These are phyloP conservation scores for Phellinidium pouzarii DNA, from an alignment of 1,284 basidiomycete species.

Conservation along the genomic window DNA sequence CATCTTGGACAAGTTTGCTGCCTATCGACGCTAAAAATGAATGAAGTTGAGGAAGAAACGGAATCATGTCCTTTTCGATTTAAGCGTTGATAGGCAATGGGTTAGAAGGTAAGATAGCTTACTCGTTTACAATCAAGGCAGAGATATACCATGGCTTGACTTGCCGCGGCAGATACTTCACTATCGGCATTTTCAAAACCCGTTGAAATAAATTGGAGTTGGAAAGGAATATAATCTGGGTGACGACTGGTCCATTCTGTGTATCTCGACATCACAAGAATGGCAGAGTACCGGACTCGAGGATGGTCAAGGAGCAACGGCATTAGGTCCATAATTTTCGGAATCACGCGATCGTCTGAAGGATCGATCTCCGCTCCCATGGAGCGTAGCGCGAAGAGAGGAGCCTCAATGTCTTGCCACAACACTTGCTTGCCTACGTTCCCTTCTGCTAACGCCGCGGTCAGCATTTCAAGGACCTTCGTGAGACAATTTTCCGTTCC, in stretches of 20 bases:
- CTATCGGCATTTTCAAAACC: constrained; percentile 80
- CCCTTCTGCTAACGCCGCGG: constrained; percentile 56
- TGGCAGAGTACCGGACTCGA: constrained; percentile 89
- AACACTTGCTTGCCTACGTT: constrained; percentile 36
- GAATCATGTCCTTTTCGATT: constrained; percentile 69
- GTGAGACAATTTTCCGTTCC: constrained; percentile 82
- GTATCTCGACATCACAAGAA: constrained; percentile 93
- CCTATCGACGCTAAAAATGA: constrained; percentile 80
- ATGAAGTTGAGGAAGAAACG: constrained; percentile 89
- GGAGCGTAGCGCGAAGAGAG: constrained; percentile 94
- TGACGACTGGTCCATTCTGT: constrained; percentile 95
- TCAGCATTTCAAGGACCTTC: constrained; percentile 78
- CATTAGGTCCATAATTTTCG: constrained; percentile 93
- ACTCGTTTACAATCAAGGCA: constrained; percentile 95
- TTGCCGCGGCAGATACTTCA: constrained; percentile 90
- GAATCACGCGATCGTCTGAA: constrained; percentile 79
- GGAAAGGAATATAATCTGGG: constrained; percentile 79
- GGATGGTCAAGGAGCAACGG: constrained; percentile 89
- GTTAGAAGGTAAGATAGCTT: constrained; percentile 22
- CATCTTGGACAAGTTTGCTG: constrained; percentile 75
- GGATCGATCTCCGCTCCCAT: constrained; percentile 95
- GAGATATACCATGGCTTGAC: constrained; percentile 93
- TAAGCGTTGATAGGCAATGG: constrained; percentile 5
- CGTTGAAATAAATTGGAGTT: constrained; percentile 86
- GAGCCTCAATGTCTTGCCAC: constrained; percentile 98